These are phyloP conservation scores for Gymnopus androsaceus DNA, from an alignment of 1,284 basidiomycete genomes.

Conservation along the genomic window DNA sequence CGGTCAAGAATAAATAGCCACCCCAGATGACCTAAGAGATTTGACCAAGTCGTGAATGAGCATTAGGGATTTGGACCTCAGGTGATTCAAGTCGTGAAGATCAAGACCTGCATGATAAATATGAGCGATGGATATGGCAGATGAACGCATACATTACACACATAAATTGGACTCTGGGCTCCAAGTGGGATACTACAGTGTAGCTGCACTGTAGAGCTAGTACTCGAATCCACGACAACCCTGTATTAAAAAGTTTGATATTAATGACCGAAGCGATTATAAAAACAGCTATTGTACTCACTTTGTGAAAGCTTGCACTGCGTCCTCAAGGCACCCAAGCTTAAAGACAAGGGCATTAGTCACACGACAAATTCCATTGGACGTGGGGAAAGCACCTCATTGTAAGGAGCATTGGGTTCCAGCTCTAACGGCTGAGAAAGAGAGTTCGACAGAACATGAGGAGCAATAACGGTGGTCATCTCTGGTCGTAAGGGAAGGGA, in stretches of 20 bases:
- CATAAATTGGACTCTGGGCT: conserved; percentile 57
- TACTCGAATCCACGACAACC: conserved; percentile 43
- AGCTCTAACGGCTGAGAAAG: conserved; percentile 25
- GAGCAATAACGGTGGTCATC: conserved; percentile 41
- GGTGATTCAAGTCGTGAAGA: conserved; percentile 66
- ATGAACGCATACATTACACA: conserved; percentile 31
- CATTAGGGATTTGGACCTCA: conserved; percentile 61
- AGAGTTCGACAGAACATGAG: conserved; percentile 33
- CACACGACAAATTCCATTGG: conserved; percentile 5
- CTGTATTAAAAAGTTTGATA: conserved; percentile 21
- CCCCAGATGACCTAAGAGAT: conserved; percentile 60
- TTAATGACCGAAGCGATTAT: neutral
- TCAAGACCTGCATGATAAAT: conserved; percentile 47
- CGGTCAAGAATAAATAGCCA: conserved; percentile 35
- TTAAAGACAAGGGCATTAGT: conserved; percentile 25
- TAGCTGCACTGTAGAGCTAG: conserved; percentile 46
- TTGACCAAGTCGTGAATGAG: conserved; percentile 67
- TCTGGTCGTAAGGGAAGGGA: neutral
- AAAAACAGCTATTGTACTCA: conserved; percentile 35
- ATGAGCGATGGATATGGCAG: neutral
- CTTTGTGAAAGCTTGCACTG: conserved; percentile 60
- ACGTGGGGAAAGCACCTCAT: conserved; percentile 38
- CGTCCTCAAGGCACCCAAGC: conserved; percentile 53
- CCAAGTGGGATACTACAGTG: conserved; percentile 70
- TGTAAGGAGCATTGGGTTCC: conserved; percentile 30